These are phyloP conservation scores for Hypoxylon sp. DNA, from an alignment of 2,329 filamentous ascomycete species.

Conservation along the genomic window DNA sequence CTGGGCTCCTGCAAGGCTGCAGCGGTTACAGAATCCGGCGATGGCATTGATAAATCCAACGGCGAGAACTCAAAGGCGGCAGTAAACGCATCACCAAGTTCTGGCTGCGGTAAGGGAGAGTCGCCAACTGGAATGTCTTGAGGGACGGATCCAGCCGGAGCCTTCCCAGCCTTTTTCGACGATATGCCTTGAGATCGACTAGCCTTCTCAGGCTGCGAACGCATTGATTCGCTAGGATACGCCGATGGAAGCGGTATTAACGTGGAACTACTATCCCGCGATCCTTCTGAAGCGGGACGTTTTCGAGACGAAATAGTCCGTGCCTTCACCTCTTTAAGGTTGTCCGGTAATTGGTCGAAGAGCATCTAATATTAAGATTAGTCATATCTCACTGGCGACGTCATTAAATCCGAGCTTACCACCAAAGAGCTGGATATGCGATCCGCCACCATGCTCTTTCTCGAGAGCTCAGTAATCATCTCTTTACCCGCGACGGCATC, in stretches of 20 bases:
- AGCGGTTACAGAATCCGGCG: conserved; percentile 48
- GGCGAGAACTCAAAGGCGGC: conserved; percentile 49
- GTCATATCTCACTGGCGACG: conserved; percentile 35
- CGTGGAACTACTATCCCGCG: conserved; percentile 54
- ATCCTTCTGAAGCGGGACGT: conserved; percentile 65
- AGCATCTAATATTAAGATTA: conserved; percentile 71
- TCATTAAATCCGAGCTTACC: conserved; percentile 64
- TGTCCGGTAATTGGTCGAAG: conserved; percentile 86
- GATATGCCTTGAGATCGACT: conserved; percentile 43
- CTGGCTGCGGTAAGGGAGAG: conserved; percentile 43
- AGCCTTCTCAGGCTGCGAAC: conserved; percentile 30
- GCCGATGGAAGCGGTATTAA: conserved; percentile 51
- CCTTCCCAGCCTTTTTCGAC: conserved; percentile 45
- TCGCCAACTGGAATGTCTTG: conserved; percentile 40
- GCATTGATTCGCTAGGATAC: conserved; percentile 48
- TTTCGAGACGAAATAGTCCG: conserved; percentile 66
- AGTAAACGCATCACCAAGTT: conserved; percentile 45
- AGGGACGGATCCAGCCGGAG: conserved; percentile 40
- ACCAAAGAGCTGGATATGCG: conserved; percentile 83
- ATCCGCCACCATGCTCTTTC: conserved; percentile 90
- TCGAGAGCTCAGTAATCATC: conserved; percentile 82
- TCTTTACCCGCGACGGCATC: conserved; percentile 89
- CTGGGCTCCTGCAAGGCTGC: conserved; percentile 52
- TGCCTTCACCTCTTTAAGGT: conserved; percentile 69
- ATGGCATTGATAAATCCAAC: conserved; percentile 46